phyloP scores from a whole-genome alignment of 2,329 filamentous ascomycete genomes.

The Talaromyces sp. region DNA sequence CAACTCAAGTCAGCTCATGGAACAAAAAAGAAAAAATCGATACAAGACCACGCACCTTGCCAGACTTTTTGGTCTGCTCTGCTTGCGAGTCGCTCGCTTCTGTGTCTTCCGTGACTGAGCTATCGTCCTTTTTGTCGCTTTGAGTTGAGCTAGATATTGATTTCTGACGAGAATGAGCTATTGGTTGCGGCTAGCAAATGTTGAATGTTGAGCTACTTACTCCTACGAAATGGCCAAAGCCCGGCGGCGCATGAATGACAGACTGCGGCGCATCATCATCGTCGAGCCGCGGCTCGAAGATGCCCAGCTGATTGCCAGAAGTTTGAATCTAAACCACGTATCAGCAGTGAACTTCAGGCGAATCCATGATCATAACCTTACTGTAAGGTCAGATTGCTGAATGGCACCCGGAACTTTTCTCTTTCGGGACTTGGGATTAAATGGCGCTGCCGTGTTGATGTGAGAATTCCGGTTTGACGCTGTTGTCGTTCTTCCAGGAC shows the following conservation, averaged over 20 bases:
- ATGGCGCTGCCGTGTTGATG: background rate
- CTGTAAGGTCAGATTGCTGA: constrained; percentile 20
- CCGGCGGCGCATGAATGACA: constrained; percentile 84
- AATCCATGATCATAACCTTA: constrained; percentile 13
- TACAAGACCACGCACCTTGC: constrained; percentile 5
- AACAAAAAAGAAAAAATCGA: background rate
- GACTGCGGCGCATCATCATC: constrained; percentile 71
- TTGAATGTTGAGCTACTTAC: background rate
- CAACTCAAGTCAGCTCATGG: background rate
- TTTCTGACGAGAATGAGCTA: constrained; percentile 5
- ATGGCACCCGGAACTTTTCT: constrained; percentile 5
- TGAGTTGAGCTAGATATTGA: constrained; percentile 1
- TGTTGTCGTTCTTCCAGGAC: background rate
- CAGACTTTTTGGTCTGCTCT: background rate
- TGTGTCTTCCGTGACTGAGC: background rate
- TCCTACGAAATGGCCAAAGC: constrained; percentile 74
- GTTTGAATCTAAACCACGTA: constrained; percentile 27
- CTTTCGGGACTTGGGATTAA: background rate
- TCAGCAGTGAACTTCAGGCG: background rate
- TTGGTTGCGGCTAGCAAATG: background rate
- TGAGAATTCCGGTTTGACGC: background rate
- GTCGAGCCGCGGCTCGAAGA: constrained; percentile 42
- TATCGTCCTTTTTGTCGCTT: constrained; percentile 4
- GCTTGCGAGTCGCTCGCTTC: constrained; percentile 7
- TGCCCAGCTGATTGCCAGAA: constrained; percentile 14